Conservation (phyloP, 164 flowering plant genomes). For the Malania oleifera region DNA sequence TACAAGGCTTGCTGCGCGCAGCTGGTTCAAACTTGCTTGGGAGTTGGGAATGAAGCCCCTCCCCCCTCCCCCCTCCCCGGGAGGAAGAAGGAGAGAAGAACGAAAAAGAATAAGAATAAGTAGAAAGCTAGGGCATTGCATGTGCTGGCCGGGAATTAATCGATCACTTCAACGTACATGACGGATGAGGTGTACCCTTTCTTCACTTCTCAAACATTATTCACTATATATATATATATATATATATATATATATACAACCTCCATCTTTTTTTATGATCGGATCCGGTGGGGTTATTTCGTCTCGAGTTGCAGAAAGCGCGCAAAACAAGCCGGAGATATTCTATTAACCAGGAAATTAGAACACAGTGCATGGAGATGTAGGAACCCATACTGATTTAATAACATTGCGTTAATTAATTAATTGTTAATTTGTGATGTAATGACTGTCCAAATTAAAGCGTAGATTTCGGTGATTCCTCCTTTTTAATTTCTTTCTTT, state of each 20-base stretch:
- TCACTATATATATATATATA: too few relatives aligned
- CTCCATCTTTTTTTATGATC: not conserved
- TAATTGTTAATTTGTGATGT: slow-evolving; percentile 9
- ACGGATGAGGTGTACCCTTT: too few relatives aligned
- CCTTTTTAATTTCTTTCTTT: slow-evolving; percentile 31
- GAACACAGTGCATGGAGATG: not conserved
- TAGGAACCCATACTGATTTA: not conserved
- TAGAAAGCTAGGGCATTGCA: too few relatives aligned
- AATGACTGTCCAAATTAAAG: slow-evolving; percentile 43
- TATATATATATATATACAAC: not conserved
- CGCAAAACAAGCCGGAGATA: slow-evolving; percentile 1
- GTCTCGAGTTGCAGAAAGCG: not conserved
- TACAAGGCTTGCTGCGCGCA: too few relatives aligned
- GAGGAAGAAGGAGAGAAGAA: too few relatives aligned
- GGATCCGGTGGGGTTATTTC: not conserved
- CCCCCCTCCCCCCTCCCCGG: too few relatives aligned
- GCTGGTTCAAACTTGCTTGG: too few relatives aligned
- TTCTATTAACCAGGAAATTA: slow-evolving; percentile 1
- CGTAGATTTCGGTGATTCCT: slow-evolving; percentile 58
- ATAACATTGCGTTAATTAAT: slow-evolving; percentile 14
- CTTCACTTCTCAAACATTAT: too few relatives aligned
- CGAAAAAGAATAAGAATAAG: too few relatives aligned
- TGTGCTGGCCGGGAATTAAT: too few relatives aligned
- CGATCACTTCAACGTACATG: too few relatives aligned
- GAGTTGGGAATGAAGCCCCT: too few relatives aligned